Evolutionary conservation across 2,329 filamentous ascomycete species (phyloP), one percentile per base, ranked within the genome.

Genomic region (Penicillium sp.): DNA sequence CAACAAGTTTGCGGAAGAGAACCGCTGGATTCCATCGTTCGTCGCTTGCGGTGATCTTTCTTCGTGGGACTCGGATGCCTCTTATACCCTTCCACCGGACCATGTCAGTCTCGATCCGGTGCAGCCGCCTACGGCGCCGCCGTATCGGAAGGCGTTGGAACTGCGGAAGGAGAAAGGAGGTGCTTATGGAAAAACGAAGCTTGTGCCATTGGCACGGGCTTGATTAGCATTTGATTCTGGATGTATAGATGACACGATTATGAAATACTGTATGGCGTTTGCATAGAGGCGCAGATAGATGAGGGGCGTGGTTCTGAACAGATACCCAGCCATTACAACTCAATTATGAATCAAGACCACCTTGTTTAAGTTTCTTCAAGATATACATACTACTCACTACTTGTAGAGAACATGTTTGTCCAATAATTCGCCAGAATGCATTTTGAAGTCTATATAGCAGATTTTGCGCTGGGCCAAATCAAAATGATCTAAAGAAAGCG

Each of bases 31-130:
- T 62, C 91, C 92, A 3, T 91, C 92, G 0, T 99, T 99, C 69
- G 82, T 99, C 64, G 92, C 94, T n/a, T 99, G 94, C 69, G 94
- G 94, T 41, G 94, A 99, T 73, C 79, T 99, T 47, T 95, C 91
- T 22, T 86, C 90, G 10, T 99, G 92, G 75, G 94, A 99, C 75
- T 91, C 92, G 0, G 94, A 99, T 77, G 92, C 94, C 4, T 94
- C 92, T 4, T 96, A 97, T 72, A 83, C 88, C 60, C 78, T 99
- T 16, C 92, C 94, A 0, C 88, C 92, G 54, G 88, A 91, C 59
- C 84, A 95, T 66, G 82, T 95, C 46, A 92, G 88, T 61, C 80
- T 97, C 44, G 91, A 96, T 68, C 94, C 94, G 0, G 83, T 99
- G 28, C 94, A 97, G 69, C 92, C 92, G 25, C 94, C 94, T 0